Percentiles rank a stretch among this genome's conserved stretches.
phyloP scores from a whole-genome alignment of 2,329 filamentous ascomycete species.

The Aspergillus candidus region DNA sequence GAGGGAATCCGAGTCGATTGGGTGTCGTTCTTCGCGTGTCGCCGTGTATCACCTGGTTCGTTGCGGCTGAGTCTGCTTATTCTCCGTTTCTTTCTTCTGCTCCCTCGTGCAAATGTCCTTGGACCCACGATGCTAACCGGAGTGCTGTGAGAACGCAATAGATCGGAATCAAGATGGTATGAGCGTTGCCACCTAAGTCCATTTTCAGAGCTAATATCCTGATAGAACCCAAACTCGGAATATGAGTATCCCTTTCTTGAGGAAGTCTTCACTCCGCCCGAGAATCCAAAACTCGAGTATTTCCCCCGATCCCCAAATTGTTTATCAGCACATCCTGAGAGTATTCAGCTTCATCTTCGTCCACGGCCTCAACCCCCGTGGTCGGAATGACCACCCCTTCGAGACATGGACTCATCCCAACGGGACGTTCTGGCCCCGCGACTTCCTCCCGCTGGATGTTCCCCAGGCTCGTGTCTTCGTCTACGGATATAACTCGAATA shows the following conservation, averaged over 20 bases:
- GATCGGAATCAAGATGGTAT: not conserved
- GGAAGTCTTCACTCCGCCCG: conserved; percentile 22
- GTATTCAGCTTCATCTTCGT: conserved; percentile 25
- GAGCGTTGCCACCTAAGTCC: not conserved
- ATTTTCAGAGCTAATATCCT: too few species aligned
- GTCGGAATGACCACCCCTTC: conserved; percentile 27
- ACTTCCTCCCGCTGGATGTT: conserved; percentile 22
- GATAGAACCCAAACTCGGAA: conserved; percentile 6
- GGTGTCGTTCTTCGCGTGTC: too few species aligned
- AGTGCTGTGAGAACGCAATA: too few species aligned
- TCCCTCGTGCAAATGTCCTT: too few species aligned
- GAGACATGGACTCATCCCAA: conserved; percentile 29
- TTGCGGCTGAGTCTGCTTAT: too few species aligned
- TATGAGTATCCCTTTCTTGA: conserved; percentile 28
- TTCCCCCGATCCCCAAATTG: not conserved
- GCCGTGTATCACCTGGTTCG: too few species aligned
- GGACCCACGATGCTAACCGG: too few species aligned
- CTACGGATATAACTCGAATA: conserved; percentile 29
- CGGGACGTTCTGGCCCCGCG: conserved; percentile 21
- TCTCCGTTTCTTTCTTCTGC: too few species aligned
- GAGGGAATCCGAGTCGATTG: too few species aligned
- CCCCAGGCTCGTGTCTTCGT: conserved; percentile 26
- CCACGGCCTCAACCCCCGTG: conserved; percentile 27
- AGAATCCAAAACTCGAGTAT: conserved; percentile 25
- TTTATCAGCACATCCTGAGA: not conserved